Evolutionary conservation across 2,329 filamentous ascomycete genomes (phyloP).

Genomic region (Cordyceps javanica): DNA sequence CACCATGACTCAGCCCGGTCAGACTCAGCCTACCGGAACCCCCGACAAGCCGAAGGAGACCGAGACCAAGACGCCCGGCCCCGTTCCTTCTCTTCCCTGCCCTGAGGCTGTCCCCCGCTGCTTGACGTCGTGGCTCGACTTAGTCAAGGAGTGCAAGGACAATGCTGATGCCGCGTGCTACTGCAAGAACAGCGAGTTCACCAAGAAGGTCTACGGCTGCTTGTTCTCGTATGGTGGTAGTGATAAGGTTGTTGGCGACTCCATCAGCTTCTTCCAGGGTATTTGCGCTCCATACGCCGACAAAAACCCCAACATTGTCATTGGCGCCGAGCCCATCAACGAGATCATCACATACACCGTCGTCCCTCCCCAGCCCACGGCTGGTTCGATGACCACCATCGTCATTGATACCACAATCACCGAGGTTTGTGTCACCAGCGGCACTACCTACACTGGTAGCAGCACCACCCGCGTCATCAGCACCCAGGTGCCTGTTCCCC

Average conservation of each 20-base stretch:
- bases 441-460: conserved; percentile 40
- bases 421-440: conserved; percentile 43
- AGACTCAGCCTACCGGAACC: conserved; percentile 8
- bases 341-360: conserved; percentile 51
- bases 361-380: conserved; percentile 38
- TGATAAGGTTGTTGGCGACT: conserved; percentile 59
- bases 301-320: conserved; percentile 80
- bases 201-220: conserved; percentile 74
- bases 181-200: conserved; percentile 74
- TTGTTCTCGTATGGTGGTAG: conserved; percentile 60
- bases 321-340: conserved; percentile 60
- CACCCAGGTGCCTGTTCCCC: conserved; percentile 47
- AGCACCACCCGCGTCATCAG: conserved; percentile 42
- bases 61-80: conserved; percentile 23
- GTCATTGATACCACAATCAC: conserved; percentile 42
- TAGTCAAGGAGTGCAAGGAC: conserved; percentile 63
- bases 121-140: conserved; percentile 82
- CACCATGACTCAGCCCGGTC: conserved; percentile 14
- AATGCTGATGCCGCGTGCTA: conserved; percentile 82
- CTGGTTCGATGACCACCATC: conserved; percentile 46
- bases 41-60: conserved; percentile 23
- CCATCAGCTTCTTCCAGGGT: conserved; percentile 80
- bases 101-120: conserved; percentile 77
- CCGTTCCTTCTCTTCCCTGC: conserved; percentile 38
- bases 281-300: conserved; percentile 74